Evolutionary conservation across 2,329 filamentous ascomycete genomes (phyloP).

Genomic region (Ophiostoma quercus): DNA sequence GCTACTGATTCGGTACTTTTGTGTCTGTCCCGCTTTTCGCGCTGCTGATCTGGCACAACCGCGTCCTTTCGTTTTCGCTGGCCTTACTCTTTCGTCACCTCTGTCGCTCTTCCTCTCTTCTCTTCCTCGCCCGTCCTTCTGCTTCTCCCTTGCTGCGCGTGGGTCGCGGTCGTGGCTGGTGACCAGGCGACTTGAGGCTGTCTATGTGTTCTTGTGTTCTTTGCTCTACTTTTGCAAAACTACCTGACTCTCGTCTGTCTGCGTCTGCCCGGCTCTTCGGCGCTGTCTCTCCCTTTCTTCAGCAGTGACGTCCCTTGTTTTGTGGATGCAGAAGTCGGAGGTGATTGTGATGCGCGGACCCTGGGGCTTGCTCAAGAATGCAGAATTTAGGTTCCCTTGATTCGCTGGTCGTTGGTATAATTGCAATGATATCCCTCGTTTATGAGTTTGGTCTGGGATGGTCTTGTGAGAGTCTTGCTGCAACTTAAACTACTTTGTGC

Average conservation of each 20-base stretch:
- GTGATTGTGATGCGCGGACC: slow-evolving; percentile 16
- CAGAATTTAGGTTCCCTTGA: slow-evolving; percentile 15
- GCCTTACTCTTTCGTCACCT: background rate
- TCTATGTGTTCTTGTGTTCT: background rate
- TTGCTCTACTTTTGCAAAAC: slow-evolving; percentile 8
- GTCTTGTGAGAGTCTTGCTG: background rate
- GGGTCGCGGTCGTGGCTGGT: slow-evolving; percentile 12
- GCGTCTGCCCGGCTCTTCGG: background rate
- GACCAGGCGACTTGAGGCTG: slow-evolving; percentile 1
- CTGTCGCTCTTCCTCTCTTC: background rate
- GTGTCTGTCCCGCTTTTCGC: background rate
- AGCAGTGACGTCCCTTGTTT: slow-evolving; percentile 14
- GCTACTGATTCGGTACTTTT: slow-evolving; percentile 7
- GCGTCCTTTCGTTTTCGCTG: background rate
- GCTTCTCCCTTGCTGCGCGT: slow-evolving; percentile 9
- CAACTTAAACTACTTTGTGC: background rate
- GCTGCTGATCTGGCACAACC: background rate
- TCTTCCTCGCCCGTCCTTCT: background rate
- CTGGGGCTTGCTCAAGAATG: slow-evolving; percentile 18
- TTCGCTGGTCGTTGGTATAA: background rate
- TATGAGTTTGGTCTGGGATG: background rate
- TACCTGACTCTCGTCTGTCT: slow-evolving; percentile 13
- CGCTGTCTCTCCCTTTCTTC: slow-evolving; percentile 19
- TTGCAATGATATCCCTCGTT: slow-evolving; percentile 13
- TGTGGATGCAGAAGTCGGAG: slow-evolving; percentile 9